Evolutionary conservation across 768 basidiomycete species (phyloP), one percentile per base, ranked within the genome.

Genomic region (Kwoniella sp.): DNA sequence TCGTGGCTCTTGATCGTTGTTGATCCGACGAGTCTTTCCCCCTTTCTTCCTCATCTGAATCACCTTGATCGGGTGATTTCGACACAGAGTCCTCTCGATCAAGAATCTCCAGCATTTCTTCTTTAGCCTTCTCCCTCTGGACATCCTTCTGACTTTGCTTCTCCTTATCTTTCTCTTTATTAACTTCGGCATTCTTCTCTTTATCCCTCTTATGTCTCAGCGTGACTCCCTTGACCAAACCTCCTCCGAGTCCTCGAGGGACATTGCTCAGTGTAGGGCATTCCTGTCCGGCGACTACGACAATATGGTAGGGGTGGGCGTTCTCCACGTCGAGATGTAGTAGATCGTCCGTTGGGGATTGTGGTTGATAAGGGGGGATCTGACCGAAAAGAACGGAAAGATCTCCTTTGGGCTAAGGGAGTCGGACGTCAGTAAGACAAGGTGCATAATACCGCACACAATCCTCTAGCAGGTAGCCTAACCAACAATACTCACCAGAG

Each of bases 371-470:
- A 12, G 65, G 52, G 1, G 77, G 77, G 9, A 78, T 62, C 6
- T 73, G 54, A 10, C 79, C 79, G 26, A 77, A 65, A 0, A 80
- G 63, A 7, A 73, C 73, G 3, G 68, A 61, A 2, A 80, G 58
- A 52, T 80, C 79, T 15, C 79, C 79, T 66, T 80, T 80, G 17
- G 79, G 79, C 73, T 74, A 57, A n/a, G n/a, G n/a, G n/a, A n/a
- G n/a, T n/a, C n/a, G n/a, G n/a, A n/a, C n/a, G n/a, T n/a, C n/a
- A n/a, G n/a, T n/a, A n/a, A n/a, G n/a, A n/a, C n/a, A n/a, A n/a
- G n/a, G n/a, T n/a, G n/a, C n/a, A n/a, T n/a, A n/a, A n/a, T n/a
- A n/a, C n/a, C n/a, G n/a, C n/a, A n/a, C n/a, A n/a, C n/a, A n/a
- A n/a, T n/a, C n/a, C n/a, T n/a, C n/a, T n/a, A n/a, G n/a, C n/a